phyloP scores from a whole-genome alignment of 2,329 filamentous ascomycete genomes.

The Arthrobotrys sphaeroides region DNA sequence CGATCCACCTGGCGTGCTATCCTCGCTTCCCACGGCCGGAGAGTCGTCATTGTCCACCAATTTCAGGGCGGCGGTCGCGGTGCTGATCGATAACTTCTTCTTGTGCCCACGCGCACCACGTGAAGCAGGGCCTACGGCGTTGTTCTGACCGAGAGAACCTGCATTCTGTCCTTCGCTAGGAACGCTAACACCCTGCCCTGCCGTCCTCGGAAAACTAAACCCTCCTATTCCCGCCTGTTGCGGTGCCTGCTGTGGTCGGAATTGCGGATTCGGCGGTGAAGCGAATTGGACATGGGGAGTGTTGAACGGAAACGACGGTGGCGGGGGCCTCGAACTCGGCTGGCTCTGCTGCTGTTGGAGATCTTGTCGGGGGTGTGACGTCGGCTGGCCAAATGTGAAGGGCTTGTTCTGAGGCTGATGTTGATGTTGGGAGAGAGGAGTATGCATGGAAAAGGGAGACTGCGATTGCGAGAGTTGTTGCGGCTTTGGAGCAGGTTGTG shows the following conservation, averaged over 20 bases:
- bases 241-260: constrained; percentile 44
- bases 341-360: constrained; percentile 34
- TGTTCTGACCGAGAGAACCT: constrained; percentile 24
- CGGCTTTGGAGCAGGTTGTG: constrained; percentile 54
- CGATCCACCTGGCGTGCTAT: constrained; percentile 46
- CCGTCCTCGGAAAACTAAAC: constrained; percentile 38
- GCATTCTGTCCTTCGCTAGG: constrained; percentile 27
- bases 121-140: neutral
- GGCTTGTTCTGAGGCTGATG: constrained; percentile 27
- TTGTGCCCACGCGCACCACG: constrained; percentile 49
- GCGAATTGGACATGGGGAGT: constrained; percentile 50
- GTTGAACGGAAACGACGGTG: constrained; percentile 49
- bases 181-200: constrained; percentile 21
- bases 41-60: constrained; percentile 50
- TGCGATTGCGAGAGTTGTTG: constrained; percentile 53
- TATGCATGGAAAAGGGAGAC: constrained; percentile 36
- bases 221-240: constrained; percentile 35
- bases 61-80: constrained; percentile 51
- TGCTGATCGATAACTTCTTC: constrained; percentile 54
- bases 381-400: constrained; percentile 44
- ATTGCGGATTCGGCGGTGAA: constrained; percentile 45
- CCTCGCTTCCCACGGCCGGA: constrained; percentile 35
- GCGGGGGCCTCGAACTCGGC: constrained; percentile 35
- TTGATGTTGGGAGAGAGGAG: constrained; percentile 22
- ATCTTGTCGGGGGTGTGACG: constrained; percentile 46